Evolutionary conservation across 2,329 filamentous ascomycete species (phyloP).

Genomic region (Colletotrichum orbiculare): DNA sequence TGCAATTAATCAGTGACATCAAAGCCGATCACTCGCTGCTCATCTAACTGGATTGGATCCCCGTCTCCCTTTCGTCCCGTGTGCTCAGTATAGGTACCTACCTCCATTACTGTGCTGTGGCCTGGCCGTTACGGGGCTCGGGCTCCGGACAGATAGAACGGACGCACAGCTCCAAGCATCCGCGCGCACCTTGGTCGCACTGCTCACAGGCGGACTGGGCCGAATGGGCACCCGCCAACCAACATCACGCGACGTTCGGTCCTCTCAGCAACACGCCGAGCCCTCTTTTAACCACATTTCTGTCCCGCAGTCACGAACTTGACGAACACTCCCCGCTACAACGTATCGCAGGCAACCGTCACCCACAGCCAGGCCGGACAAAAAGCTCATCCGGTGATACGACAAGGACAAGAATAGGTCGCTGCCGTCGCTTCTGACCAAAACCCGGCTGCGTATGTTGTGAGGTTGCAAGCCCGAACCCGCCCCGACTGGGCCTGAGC

Average conservation of each 20-base stretch:
- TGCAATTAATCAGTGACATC: slow-evolving; percentile 33
- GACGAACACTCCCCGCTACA: too few species aligned
- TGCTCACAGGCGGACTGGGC: too few species aligned
- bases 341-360: too few species aligned
- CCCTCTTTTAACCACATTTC: too few species aligned
- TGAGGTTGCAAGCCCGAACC: background rate
- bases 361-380: too few species aligned
- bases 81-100: too few species aligned
- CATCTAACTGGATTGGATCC: background rate
- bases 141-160: slow-evolving; percentile 6
- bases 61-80: too few species aligned
- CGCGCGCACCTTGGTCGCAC: too few species aligned
- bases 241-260: background rate
- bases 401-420: too few species aligned
- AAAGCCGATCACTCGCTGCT: slow-evolving; percentile 17
- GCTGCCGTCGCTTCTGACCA: background rate
- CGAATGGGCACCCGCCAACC: too few species aligned
- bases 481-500: background rate
- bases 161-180: background rate
- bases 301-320: too few species aligned
- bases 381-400: too few species aligned
- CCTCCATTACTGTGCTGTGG: background rate
- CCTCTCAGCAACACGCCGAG: background rate
- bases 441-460: background rate
- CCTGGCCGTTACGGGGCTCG: slow-evolving; percentile 22